Percentiles rank a stretch among this genome's conserved stretches.
Conservation (phyloP, 768 basidiomycete species). For the Porpolomopsis calyptriformis region DNA sequence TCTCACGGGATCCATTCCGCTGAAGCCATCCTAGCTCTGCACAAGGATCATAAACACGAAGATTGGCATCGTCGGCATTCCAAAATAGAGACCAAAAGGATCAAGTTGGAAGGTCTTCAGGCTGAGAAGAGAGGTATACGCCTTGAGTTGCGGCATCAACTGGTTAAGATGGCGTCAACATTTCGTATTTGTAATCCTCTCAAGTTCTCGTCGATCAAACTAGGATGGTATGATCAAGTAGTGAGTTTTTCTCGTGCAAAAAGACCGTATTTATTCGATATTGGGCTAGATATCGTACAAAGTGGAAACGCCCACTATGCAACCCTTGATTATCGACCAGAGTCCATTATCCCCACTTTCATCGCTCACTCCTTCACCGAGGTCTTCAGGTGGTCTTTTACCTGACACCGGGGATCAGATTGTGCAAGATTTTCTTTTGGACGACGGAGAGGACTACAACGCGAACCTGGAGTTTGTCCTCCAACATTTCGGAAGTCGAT, state of each 20-base stretch:
- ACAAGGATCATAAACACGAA: slow-evolving; percentile 18
- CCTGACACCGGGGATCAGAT: not conserved
- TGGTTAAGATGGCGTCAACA: slow-evolving; percentile 36
- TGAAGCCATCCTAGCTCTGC: slow-evolving; percentile 24
- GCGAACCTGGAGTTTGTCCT: too few relatives aligned
- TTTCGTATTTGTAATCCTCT: slow-evolving; percentile 41
- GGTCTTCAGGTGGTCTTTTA: not conserved
- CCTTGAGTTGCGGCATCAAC: slow-evolving; percentile 25
- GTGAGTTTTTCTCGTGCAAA: not conserved
- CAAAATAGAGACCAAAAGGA: slow-evolving; percentile 3
- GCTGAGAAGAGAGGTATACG: slow-evolving; percentile 24
- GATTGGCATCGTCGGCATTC: slow-evolving; percentile 26
- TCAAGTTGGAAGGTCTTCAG: slow-evolving; percentile 9
- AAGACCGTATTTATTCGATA: not conserved
- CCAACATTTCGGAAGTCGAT: not conserved
- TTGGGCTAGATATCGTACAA: not conserved
- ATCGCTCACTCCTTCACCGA: not conserved
- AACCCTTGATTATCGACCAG: not conserved
- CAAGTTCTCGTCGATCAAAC: slow-evolving; percentile 25
- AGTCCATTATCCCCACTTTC: not conserved
- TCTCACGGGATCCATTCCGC: slow-evolving; percentile 27
- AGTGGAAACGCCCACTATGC: not conserved
- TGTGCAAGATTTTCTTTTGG: not conserved
- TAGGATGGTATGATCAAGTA: slow-evolving; percentile 56
- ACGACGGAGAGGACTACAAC: not conserved